Base-by-base conservation (phyloP, 208 protist genomes). In the Leishmania tropica region DNA sequence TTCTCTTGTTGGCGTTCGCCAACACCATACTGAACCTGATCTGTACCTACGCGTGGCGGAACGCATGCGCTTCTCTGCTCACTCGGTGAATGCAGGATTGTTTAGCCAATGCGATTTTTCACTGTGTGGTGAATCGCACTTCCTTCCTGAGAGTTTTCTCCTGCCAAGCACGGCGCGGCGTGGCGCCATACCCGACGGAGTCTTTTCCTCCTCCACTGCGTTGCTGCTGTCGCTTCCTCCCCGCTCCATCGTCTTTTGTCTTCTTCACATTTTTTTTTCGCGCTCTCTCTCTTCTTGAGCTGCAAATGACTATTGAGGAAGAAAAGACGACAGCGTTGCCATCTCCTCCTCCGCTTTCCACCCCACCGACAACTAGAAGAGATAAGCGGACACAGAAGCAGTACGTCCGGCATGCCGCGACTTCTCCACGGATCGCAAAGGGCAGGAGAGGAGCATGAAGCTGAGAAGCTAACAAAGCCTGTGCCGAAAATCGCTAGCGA, bases 401-500 rank as follows among this genome's bases (percentile, higher is more conserved):
- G 48, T 54, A 37, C 48, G 51, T 24, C 8, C 8, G 1, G 21
- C 62, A 86, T 86, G 83, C 83, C 83, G 64, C 37, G 70, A 45
- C 83, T 86, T 37, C 31, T 86, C 40, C 65, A 72, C 65, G 45
- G 37, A 11, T 19, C 51, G 8, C 54, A 80, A 5, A 75, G 17
- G 21, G 6, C 62, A 28, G 31, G 56, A 31, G 51, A 53, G 67
- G 3, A 24, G 4, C n/a, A 40, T 21, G 3, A 1, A 3, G 35
- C 54, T 3, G 48, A 24, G 21, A 75, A 64, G 60, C 45, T 80
- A 42, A 48, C 24, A 42, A 74, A 80, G 74, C 45, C 83, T 7
- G 28, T 82, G 5, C 78, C 83, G 24, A 24, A 80, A 53, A 58
- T n/a, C 1, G 17, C 74, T 0, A 47, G 2, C 42, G 80, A 87